Percentiles rank a stretch among this genome's conserved stretches.
phyloP scores from a whole-genome alignment of 106 monocot genomes.

The Phalaenopsis equestris region DNA sequence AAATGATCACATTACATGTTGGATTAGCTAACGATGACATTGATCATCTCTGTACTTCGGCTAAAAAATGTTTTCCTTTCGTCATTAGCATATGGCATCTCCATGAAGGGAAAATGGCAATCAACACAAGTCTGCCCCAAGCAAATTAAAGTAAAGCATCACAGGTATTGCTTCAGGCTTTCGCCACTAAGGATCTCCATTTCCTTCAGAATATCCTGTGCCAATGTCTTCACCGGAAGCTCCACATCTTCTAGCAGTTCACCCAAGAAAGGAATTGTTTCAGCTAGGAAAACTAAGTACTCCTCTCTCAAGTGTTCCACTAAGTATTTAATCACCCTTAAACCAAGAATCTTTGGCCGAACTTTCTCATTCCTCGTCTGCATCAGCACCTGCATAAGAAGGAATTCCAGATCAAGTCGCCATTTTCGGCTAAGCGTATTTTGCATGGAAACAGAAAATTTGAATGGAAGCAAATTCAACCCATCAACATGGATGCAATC shows the following conservation, averaged over 20 bases:
- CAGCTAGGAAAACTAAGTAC: conserved; percentile 62
- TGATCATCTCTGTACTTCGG: too few relatives aligned
- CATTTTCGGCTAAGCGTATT: neutral
- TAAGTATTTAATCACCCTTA: conserved; percentile 64
- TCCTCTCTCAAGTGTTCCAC: conserved; percentile 88
- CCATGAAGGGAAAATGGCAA: too few relatives aligned
- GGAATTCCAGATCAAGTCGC: neutral
- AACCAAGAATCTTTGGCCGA: conserved; percentile 58
- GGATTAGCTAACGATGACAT: too few relatives aligned
- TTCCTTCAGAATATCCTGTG: conserved; percentile 70
- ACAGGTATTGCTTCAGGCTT: conserved; percentile 66
- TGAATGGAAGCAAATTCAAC: too few relatives aligned
- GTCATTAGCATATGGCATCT: too few relatives aligned
- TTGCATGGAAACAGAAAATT: neutral
- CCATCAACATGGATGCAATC: too few relatives aligned
- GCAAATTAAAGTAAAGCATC: neutral
- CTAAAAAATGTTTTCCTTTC: too few relatives aligned
- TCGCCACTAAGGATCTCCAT: conserved; percentile 85
- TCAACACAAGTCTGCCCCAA: too few relatives aligned
- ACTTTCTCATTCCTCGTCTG: conserved; percentile 76
- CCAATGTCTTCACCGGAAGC: conserved; percentile 61
- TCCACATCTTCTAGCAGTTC: conserved; percentile 91
- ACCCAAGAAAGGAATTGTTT: conserved; percentile 86
- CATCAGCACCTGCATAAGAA: conserved; percentile 71
- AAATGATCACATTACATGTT: too few relatives aligned